phyloP scores from a whole-genome alignment of 2,329 filamentous ascomycete genomes.

The Exutisphaerella laricina region DNA sequence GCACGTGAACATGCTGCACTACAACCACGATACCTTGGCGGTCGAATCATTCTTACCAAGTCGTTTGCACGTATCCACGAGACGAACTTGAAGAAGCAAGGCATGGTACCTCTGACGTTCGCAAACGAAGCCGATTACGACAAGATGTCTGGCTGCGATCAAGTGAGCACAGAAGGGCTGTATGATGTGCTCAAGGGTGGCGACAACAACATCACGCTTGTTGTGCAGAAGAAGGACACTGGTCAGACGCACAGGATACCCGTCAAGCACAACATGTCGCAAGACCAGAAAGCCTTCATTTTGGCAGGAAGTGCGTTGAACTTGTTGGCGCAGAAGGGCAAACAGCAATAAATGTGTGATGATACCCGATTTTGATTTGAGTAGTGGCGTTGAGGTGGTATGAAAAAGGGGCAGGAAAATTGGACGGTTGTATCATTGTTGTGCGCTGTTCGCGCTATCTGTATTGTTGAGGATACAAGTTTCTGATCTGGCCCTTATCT shows the following conservation, averaged over 20 bases:
- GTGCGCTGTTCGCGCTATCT: neutral
- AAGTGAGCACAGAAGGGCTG: slow-evolving; percentile 75
- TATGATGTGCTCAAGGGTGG: slow-evolving; percentile 76
- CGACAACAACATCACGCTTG: slow-evolving; percentile 68
- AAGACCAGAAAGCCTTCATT: slow-evolving; percentile 88
- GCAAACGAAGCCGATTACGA: slow-evolving; percentile 85
- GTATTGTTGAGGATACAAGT: neutral
- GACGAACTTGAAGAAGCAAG: slow-evolving; percentile 96
- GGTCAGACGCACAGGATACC: slow-evolving; percentile 60
- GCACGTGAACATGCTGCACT: slow-evolving; percentile 85
- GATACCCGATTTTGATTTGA: neutral
- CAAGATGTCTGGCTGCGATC: slow-evolving; percentile 72
- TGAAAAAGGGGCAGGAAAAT: neutral
- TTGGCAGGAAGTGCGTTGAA: slow-evolving; percentile 92
- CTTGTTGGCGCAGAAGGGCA: slow-evolving; percentile 63
- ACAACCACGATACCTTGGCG: slow-evolving; percentile 85
- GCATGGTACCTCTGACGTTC: slow-evolving; percentile 90
- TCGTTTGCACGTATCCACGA: slow-evolving; percentile 90
- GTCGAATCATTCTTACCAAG: slow-evolving; percentile 76
- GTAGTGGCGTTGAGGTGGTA: neutral
- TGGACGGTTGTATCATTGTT: neutral
- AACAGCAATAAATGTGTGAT: slow-evolving; percentile 10
- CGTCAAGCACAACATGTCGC: slow-evolving; percentile 81
- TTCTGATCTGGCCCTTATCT: no score
- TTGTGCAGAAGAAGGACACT: slow-evolving; percentile 47